phyloP scores from a whole-genome alignment of 2,329 filamentous ascomycete species.

The Cordyceps pruinosa region DNA sequence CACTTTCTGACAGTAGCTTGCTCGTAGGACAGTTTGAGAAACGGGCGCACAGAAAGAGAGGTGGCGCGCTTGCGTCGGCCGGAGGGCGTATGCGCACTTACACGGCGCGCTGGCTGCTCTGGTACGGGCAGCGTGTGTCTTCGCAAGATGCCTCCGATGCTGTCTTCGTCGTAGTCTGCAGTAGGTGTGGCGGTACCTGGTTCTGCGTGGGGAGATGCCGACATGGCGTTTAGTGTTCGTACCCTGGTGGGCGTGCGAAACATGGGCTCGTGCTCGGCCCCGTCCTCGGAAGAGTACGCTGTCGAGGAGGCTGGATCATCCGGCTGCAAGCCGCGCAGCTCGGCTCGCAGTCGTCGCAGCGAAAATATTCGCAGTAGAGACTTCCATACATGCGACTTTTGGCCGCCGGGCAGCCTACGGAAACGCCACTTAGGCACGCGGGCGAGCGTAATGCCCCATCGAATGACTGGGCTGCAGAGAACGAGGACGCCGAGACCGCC shows the following conservation, averaged over 20 bases:
- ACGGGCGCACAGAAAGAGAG: constrained; percentile 61
- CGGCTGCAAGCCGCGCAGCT: constrained; percentile 25
- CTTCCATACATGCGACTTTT: constrained; percentile 31
- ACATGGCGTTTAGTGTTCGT: constrained; percentile 21
- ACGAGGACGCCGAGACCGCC: constrained; percentile 73
- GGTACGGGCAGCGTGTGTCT: constrained; percentile 48
- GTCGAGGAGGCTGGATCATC: constrained; percentile 28
- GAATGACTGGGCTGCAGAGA: constrained; percentile 64
- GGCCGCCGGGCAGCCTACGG: constrained; percentile 43
- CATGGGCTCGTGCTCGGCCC: constrained; percentile 15
- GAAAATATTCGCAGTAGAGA: constrained; percentile 35
- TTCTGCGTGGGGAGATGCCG: background rate
- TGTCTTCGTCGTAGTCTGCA: constrained; percentile 15
- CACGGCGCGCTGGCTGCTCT: constrained; percentile 28
- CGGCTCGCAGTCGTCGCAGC: constrained; percentile 40
- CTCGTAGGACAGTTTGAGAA: constrained; percentile 69
- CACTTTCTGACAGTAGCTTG: constrained; percentile 75
- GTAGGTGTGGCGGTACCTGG: constrained; percentile 15
- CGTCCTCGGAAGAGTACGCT: constrained; percentile 27
- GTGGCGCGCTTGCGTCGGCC: constrained; percentile 60
- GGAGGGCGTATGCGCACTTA: constrained; percentile 49
- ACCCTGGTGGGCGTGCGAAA: constrained; percentile 21
- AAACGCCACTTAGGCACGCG: constrained; percentile 91
- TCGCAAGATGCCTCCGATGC: constrained; percentile 22
- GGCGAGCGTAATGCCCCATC: constrained; percentile 78